These are phyloP conservation scores for Hansenula sp. DNA, from an alignment of 1,139 yeast genomes.

Conservation along the genomic window DNA sequence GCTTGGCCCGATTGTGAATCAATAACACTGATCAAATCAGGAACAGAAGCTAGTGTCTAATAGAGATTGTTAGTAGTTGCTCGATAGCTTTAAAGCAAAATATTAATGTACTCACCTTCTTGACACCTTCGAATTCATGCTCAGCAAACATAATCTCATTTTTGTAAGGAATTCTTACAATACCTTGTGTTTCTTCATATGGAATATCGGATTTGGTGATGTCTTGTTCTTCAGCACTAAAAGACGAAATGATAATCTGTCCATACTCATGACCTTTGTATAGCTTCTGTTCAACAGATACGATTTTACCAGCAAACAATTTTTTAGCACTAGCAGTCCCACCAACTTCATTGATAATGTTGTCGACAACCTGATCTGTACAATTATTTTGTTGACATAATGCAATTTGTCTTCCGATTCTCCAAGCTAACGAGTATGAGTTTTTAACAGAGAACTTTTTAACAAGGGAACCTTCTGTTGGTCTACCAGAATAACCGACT, in stretches of 20 bases:
- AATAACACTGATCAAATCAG: conserved; percentile 39
- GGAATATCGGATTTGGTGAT: conserved; percentile 31
- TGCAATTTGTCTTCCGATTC: conserved; percentile 39
- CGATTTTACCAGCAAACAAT: conserved; percentile 37
- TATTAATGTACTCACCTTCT: conserved; percentile 8
- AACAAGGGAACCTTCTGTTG: conserved; percentile 26
- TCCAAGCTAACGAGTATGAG: conserved; percentile 38
- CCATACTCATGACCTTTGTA: conserved; percentile 41
- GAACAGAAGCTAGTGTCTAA: conserved; percentile 31
- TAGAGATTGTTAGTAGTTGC: not conserved
- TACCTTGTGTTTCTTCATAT: conserved; percentile 10
- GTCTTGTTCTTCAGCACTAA: conserved; percentile 1
- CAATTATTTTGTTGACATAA: conserved; percentile 2
- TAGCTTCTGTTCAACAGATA: conserved; percentile 35
- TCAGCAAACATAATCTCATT: conserved; percentile 38
- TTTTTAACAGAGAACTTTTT: conserved; percentile 25
- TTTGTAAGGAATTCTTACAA: conserved; percentile 35
- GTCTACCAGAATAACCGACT: conserved; percentile 33
- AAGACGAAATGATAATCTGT: conserved; percentile 34
- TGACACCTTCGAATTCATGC: conserved; percentile 6
- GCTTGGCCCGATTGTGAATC: conserved; percentile 40
- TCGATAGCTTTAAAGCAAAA: not conserved
- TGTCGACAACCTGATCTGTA: conserved; percentile 31
- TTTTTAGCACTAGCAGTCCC: conserved; percentile 27
- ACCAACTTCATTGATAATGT: conserved; percentile 35